Evolutionary conservation across 805 yeast species (phyloP), one percentile per base, ranked within the genome.

Genomic region (Hanseniaspora lindneri): DNA sequence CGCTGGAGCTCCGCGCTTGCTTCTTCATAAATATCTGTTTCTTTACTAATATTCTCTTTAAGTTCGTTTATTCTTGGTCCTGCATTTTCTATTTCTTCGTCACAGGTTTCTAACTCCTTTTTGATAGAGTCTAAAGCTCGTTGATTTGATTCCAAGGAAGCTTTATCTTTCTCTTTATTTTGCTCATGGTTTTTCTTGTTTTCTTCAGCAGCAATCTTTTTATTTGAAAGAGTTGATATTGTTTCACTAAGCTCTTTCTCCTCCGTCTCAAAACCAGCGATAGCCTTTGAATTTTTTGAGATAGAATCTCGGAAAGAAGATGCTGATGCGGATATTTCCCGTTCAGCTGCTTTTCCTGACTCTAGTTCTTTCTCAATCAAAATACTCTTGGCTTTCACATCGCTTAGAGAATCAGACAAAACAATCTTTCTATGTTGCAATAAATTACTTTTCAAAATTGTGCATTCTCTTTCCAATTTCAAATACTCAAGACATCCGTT

Each of bases 171-270:
- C 72, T 75, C 37, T 69, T 69, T 56, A 81, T 83, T 29, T 66
- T 69, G 28, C 66, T 71, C 37, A 78, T 62, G 41, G 60, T 82
- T 84, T 62, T 83, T 86, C 47, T 73, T 65, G 62, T 78, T 81
- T 63, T 89, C 96, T 54, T 85, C 88, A 47, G 76, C 63, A 3
- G 88, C 73, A 11, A 84, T 85, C 47, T 68, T 63, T 21, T 63
- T 54, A 8, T 52, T 37, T 14, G 56, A 54, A 3, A 58, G 49
- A 1, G 48, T 41, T 14, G 62, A 63, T 17, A 66, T 41, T 13
- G 60, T 42, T 3, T 54, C 43, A 2, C 49, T 53, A 0, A 65
- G 23, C 0, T 42, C 40, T 5, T 58, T 58, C 47, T 66, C 62
- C n/a, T 68, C 58, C 3, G 42, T 52, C 33, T 59, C 68, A 36